Evolutionary conservation across 176 grass and related monocot genomes (phyloP).

Genomic region (Oryza glumipatula): DNA sequence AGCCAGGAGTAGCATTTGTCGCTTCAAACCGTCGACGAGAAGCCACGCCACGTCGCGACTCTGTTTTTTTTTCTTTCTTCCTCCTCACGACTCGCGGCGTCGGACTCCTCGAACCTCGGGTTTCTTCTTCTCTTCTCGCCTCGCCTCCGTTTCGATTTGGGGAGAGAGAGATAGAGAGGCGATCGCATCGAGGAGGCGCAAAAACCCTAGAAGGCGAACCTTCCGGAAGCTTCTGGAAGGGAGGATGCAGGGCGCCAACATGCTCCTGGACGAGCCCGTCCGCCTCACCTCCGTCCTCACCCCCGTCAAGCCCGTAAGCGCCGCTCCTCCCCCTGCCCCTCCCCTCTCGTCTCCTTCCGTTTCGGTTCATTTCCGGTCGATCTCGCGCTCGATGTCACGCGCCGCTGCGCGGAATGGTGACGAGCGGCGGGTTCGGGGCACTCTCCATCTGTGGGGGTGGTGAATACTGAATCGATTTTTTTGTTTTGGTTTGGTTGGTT

Average conservation of each 20-base stretch:
- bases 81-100: constrained; percentile 9
- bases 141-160: constrained; percentile 32
- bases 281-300: constrained; percentile 75
- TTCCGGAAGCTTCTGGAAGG: background rate
- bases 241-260: constrained; percentile 70
- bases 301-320: constrained; percentile 68
- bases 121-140: no score
- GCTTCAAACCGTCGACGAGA: constrained; percentile 49
- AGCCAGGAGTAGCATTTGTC: background rate
- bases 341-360: background rate
- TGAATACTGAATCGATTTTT: background rate
- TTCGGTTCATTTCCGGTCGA: background rate
- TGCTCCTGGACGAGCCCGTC: constrained; percentile 90
- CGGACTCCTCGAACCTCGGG: background rate
- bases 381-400: background rate
- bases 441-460: background rate
- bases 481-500: background rate
- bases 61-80: constrained; percentile 2
- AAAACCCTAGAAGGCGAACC: constrained; percentile 33
- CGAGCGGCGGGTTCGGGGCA: background rate
- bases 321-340: background rate
- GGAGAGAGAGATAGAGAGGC: no score
- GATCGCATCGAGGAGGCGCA: background rate
- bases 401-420: background rate
- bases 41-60: constrained; percentile 27